Evolutionary conservation across 2,329 filamentous ascomycete species (phyloP).

Genomic region (Monosporascus sp.): DNA sequence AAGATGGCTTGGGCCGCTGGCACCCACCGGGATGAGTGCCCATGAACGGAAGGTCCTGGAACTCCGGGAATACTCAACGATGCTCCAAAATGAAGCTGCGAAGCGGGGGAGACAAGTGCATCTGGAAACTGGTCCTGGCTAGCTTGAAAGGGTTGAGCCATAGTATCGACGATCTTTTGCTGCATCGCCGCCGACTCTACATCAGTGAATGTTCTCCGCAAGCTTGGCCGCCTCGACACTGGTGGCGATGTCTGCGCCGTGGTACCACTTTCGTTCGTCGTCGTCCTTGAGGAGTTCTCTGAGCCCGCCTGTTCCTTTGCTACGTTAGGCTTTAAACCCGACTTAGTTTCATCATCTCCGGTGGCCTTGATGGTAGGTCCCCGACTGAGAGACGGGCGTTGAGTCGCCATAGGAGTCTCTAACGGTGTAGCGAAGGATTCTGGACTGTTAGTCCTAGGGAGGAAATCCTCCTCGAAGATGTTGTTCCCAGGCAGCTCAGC

Average conservation of each 20-base stretch:
- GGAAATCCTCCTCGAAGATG: conserved; percentile 79
- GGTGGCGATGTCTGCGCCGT: conserved; percentile 51
- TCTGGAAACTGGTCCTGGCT: conserved; percentile 35
- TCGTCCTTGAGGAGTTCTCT: conserved; percentile 47
- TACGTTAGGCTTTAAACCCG: conserved; percentile 9
- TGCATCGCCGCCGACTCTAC: conserved; percentile 69
- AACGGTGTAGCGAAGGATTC: conserved; percentile 37
- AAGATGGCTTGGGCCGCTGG: conserved; percentile 95
- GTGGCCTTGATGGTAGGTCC: neutral
- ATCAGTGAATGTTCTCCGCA: conserved; percentile 89
- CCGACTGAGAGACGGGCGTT: neutral
- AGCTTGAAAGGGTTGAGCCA: conserved; percentile 74
- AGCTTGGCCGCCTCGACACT: conserved; percentile 54
- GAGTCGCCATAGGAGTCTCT: conserved; percentile 27
- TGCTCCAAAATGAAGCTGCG: conserved; percentile 34
- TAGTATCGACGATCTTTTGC: conserved; percentile 76
- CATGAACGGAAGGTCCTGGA: conserved; percentile 65
- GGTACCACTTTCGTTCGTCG: conserved; percentile 52
- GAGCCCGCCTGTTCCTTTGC: conserved; percentile 30
- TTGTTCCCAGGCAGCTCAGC: conserved; percentile 69
- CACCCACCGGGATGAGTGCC: conserved; percentile 84
- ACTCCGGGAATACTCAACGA: conserved; percentile 40
- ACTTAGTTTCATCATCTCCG: conserved; percentile 6
- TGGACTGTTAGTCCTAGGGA: conserved; percentile 47
- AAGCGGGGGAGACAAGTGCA: conserved; percentile 38